Evolutionary conservation across 2,329 filamentous ascomycete species (phyloP), one percentile per base, ranked within the genome.

Genomic region (Cordyceps cateniannulata): DNA sequence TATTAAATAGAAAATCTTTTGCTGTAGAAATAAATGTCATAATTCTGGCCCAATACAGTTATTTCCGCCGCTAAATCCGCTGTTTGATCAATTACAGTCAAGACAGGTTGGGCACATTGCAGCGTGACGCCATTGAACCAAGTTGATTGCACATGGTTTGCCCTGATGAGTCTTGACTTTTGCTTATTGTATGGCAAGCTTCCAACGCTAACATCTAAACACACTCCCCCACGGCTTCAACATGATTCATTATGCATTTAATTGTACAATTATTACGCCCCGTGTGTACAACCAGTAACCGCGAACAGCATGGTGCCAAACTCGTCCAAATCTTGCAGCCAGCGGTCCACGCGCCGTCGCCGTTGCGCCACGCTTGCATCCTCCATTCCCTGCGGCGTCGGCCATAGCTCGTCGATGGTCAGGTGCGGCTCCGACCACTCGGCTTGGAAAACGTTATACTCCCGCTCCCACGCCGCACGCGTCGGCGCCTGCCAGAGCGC

Each of bases 271-370:
- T 24, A 59, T 38, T 47, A 8, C 27, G 14, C 20, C 2, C 70
- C 74, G 65, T 82, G 77, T 0, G 77, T 81, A 53, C 73, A 77
- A 48, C 72, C 75, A 0, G 76, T 78, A 0, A 81, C 76, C 0
- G 78, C 73, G 63, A 80, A 83, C 1, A 84, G 54, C 77, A 82
- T 80, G 22, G 75, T 81, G 1, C 81, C 81, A 67, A 78, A 84
- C 53, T 81, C 81, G 65, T 85, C 82, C 1, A 81, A 68, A 18
- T 69, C 67, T 56, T 79, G 75, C 6, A 84, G 60, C 82, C 82
- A 85, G 20, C 66, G 68, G 29, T 81, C 78, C 1, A 82, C 73
- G 50, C 78, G 73, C 12, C 65, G 61, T 1, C 70, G 71, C 53
- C 73, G 72, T 22, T 68, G 63, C 0, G 63, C 51, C n/a, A 75